A percentile compares a stretch with the other conserved stretches of the same genome.
phyloP scores from a whole-genome alignment of 169 alveolate genomes.

The Theileria orientalis region DNA sequence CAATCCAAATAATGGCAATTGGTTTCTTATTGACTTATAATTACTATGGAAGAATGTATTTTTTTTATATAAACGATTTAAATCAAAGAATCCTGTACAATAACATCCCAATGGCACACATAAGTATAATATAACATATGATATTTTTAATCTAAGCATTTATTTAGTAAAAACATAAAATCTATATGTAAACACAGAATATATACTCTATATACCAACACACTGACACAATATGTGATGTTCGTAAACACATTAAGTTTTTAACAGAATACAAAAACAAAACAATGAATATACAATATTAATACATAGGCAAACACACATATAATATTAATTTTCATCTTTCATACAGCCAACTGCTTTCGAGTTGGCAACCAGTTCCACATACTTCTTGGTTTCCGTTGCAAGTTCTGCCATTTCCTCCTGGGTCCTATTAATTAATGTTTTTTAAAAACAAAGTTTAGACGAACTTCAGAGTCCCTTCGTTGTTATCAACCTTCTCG shows the following conservation, averaged over 20 bases:
- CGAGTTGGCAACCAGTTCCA: constrained; percentile 27
- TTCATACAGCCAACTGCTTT: constrained; percentile 34
- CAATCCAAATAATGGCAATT: background rate
- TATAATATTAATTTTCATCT: too few species aligned
- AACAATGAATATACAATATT: background rate
- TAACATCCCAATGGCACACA: background rate
- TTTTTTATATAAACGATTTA: background rate
- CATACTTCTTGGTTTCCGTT: constrained; percentile 32
- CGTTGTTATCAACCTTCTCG: constrained; percentile 62
- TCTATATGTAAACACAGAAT: too few species aligned
- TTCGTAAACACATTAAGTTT: background rate
- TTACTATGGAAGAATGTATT: background rate
- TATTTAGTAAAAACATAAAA: too few species aligned
- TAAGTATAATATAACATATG: background rate
- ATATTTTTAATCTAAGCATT: background rate
- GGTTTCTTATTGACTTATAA: background rate
- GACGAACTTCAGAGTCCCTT: constrained; percentile 52
- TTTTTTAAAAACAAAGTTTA: constrained; percentile 34
- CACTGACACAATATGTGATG: too few species aligned
- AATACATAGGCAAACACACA: background rate
- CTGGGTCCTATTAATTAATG: constrained; percentile 61
- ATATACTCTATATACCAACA: too few species aligned
- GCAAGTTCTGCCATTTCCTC: constrained; percentile 79
- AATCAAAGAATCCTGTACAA: background rate
- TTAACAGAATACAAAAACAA: background rate